These are phyloP conservation scores for Mollisiaceae sp. DNA, from an alignment of 2,329 filamentous ascomycete species.

Conservation along the genomic window DNA sequence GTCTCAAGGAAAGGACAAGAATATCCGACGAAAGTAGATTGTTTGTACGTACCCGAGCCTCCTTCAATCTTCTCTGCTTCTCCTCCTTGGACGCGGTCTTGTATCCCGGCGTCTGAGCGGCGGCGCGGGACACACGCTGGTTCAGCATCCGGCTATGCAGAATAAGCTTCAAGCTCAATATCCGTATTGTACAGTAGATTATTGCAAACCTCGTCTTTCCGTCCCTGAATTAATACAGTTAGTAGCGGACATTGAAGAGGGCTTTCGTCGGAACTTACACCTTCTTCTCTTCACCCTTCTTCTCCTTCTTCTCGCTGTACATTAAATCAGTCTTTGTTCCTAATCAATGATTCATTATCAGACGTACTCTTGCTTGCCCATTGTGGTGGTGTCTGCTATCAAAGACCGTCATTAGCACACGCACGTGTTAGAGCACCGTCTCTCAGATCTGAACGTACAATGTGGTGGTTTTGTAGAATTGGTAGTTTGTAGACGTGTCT, in stretches of 20 bases:
- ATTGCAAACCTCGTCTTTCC: background rate
- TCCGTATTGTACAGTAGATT: background rate
- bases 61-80: background rate
- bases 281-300: background rate
- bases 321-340: background rate
- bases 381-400: background rate
- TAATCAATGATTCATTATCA: background rate
- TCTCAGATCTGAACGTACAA: too few relatives aligned
- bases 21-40: too few relatives aligned
- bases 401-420: background rate
- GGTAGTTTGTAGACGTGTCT: too few relatives aligned
- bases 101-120: background rate
- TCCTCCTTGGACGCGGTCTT: background rate
- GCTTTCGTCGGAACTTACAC: background rate
- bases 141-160: background rate
- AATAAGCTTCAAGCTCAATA: background rate
- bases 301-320: background rate
- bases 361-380: background rate
- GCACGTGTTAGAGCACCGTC: background rate
- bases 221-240: background rate
- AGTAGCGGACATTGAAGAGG: background rate
- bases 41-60: background rate
- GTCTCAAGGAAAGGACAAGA: too few relatives aligned
- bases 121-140: background rate
- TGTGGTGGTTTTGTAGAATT: too few relatives aligned